phyloP scores from a whole-genome alignment of 2,329 filamentous ascomycete genomes.

The Fusarium proliferatum region DNA sequence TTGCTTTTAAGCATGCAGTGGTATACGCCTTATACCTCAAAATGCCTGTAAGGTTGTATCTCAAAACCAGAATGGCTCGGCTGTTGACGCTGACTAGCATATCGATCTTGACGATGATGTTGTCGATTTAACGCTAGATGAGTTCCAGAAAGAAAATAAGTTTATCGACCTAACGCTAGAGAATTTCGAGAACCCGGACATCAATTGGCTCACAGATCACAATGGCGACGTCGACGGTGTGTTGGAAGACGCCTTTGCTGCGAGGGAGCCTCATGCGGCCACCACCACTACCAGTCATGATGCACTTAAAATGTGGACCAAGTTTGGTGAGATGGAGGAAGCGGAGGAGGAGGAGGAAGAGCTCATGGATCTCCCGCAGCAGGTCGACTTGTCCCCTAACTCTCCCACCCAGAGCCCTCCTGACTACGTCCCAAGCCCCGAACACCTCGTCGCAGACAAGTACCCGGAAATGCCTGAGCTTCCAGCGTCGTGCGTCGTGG shows the following conservation, averaged over 20 bases:
- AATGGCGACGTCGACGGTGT: constrained; percentile 11
- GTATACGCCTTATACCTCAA: constrained; percentile 6
- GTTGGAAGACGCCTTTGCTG: constrained; percentile 15
- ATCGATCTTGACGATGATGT: constrained; percentile 15
- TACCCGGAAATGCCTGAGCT: constrained; percentile 8
- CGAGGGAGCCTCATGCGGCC: background rate
- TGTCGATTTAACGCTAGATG: constrained; percentile 9
- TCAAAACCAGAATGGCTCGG: background rate
- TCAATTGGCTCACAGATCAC: constrained; percentile 5
- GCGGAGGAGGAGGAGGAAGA: constrained; percentile 15
- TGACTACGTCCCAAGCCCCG: background rate
- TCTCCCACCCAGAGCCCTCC: constrained; percentile 4
- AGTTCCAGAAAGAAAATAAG: constrained; percentile 7
- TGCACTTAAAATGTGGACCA: constrained; percentile 28
- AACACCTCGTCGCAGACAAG: constrained; percentile 5
- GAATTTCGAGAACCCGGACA: background rate
- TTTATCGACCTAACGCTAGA: constrained; percentile 8
- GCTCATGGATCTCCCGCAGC: constrained; percentile 6
- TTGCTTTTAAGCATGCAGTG: background rate
- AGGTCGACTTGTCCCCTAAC: constrained; percentile 11
- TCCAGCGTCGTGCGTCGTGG: constrained; percentile 1
- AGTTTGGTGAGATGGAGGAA: constrained; percentile 25
- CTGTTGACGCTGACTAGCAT: constrained; percentile 6
- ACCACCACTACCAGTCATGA: background rate
- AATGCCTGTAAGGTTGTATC: constrained; percentile 26